Evolutionary conservation across 495 filamentous ascomycete genomes (phyloP).

Genomic region (Pseudotulostoma volvatum): DNA sequence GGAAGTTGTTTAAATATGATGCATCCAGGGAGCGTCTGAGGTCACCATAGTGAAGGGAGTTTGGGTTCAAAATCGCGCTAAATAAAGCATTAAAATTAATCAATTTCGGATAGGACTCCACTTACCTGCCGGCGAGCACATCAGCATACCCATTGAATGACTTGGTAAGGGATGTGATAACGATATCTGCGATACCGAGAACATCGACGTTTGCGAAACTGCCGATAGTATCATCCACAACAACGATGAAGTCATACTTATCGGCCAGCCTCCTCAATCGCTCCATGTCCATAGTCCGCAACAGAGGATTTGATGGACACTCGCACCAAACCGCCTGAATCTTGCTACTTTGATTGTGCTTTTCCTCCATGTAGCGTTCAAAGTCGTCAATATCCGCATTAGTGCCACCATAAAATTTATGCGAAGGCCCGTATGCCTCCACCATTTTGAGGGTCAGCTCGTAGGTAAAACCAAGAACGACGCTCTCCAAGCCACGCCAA

Average conservation of each 20-base stretch:
- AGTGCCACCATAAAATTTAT: conserved; percentile 78
- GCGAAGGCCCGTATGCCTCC: conserved; percentile 86
- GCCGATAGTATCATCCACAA: conserved; percentile 91
- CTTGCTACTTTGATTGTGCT: conserved; percentile 53
- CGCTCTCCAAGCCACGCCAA: conserved; percentile 29
- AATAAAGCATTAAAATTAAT: too few species aligned
- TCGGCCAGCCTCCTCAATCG: conserved; percentile 70
- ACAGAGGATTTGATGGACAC: conserved; percentile 81
- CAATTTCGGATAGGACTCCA: too few species aligned
- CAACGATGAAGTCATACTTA: conserved; percentile 72
- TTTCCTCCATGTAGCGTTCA: too few species aligned
- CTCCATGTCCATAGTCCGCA: conserved; percentile 66
- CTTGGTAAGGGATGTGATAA: conserved; percentile 89
- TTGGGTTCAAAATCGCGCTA: conserved; percentile 74
- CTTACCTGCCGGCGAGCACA: conserved; percentile 95
- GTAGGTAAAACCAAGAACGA: conserved; percentile 62
- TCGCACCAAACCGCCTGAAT: conserved; percentile 85
- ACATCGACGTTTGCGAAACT: conserved; percentile 94
- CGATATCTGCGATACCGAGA: conserved; percentile 72
- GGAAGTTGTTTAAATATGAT: conserved; percentile 78
- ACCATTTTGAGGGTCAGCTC: conserved; percentile 91
- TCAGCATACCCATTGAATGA: conserved; percentile 95
- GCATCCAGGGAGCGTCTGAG: conserved; percentile 44
- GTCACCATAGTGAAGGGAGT: conserved; percentile 46
- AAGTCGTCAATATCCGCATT: conserved; percentile 74